Base-by-base conservation (phyloP, 2,329 filamentous ascomycete genomes). In the Fusarium pseudoanthophilum region DNA sequence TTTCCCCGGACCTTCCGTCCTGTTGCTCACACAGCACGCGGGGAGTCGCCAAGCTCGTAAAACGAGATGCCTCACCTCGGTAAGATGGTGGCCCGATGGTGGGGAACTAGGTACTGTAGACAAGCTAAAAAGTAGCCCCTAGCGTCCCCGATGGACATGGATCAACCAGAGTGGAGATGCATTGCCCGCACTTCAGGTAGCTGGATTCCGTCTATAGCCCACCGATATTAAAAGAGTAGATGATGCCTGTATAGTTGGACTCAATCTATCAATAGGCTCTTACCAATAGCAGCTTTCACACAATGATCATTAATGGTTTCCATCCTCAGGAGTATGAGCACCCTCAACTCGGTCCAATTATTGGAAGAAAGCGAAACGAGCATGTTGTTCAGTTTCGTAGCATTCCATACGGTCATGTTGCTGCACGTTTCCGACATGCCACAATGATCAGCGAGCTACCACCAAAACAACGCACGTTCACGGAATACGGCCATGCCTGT, bases 21-120 rank as follows among this genome's bases (percentile, higher is more conserved):
- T 5, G 4, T 5, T 26, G 26, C 26, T 5, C 4, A 26, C 5
- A 26, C 4, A 26, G 5, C 26, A 26, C 4, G 4, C 26, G 26
- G 26, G 26, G 26, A 26, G 4, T 26, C 26, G 26, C 26, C 26
- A 26, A 26, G 26, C 26, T 26, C 26, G 26, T 26, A 26, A 26
- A 26, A 26, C 26, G 26, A 26, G 26, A 26, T 26, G 26, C 26
- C 26, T 26, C 26, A 26, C 26, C 26, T 26, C 26, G 26, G 26
- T 26, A 26, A 26, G 26, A 26, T 26, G 26, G 26, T 26, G 26
- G 26, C 26, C 26, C 26, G 26, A 26, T 26, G 26, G 26, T 26
- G 26, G 26, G 26, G 26, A 5, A 26, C 26, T 26, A 26, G 26
- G 26, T 26, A 26, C 26, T 26, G 26, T 26, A 26, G 26, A 26